Percentiles rank a stretch among this genome's conserved stretches.
Evolutionary conservation across 1,139 yeast genomes (phyloP).

Genomic region (Hemisphaericaspora xylanilytica): DNA sequence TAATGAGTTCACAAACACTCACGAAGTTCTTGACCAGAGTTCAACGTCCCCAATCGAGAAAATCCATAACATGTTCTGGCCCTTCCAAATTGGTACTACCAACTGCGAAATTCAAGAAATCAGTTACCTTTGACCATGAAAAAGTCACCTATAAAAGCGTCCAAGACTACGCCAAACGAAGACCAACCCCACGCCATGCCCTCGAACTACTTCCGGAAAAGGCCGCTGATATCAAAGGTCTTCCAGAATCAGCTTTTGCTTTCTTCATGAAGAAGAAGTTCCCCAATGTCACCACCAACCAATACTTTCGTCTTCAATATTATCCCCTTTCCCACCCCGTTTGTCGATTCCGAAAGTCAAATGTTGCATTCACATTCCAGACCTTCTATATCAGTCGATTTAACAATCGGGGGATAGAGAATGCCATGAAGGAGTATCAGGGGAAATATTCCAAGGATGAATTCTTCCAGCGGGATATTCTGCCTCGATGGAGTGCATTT

Average conservation of each 20-base stretch:
- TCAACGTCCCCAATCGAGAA: too few species aligned
- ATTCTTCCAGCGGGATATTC: slow-evolving; percentile 25
- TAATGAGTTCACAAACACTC: too few species aligned
- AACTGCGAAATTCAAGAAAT: neutral
- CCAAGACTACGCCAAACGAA: slow-evolving; percentile 1
- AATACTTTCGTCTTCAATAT: slow-evolving; percentile 27
- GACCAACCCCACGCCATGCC: slow-evolving; percentile 1
- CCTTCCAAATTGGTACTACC: slow-evolving; percentile 1
- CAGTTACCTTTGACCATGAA: neutral
- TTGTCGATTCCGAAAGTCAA: slow-evolving; percentile 34
- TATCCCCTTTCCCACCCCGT: slow-evolving; percentile 30
- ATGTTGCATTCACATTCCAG: slow-evolving; percentile 35
- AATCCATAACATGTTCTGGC: too few species aligned
- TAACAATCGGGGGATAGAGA: slow-evolving; percentile 26
- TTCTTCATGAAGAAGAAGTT: slow-evolving; percentile 12
- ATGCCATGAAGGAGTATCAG: slow-evolving; percentile 21
- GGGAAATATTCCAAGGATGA: slow-evolving; percentile 25
- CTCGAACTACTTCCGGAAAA: slow-evolving; percentile 22
- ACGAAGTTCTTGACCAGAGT: too few species aligned
- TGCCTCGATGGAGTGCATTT: slow-evolving; percentile 37
- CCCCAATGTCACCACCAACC: slow-evolving; percentile 22
- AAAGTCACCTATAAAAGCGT: slow-evolving; percentile 2
- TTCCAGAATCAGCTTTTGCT: slow-evolving; percentile 26
- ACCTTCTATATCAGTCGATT: slow-evolving; percentile 11
- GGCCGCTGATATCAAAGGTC: slow-evolving; percentile 39